Base-by-base conservation (phyloP, 2,329 filamentous ascomycete species). In the Hypoxylon sp. region DNA sequence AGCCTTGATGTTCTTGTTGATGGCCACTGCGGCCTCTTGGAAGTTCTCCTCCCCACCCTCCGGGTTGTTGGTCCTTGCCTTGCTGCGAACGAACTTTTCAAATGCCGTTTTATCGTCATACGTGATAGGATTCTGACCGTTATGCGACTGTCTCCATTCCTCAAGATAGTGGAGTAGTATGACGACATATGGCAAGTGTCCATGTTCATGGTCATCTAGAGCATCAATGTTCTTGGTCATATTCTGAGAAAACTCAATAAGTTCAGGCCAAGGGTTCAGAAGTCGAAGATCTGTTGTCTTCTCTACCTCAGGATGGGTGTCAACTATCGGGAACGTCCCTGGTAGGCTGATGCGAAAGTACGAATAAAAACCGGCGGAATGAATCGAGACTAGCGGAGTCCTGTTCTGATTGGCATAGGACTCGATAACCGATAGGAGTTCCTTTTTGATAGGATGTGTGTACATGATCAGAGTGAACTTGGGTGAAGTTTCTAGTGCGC, bases 31-130 rank as follows among this genome's bases (percentile, higher is more conserved):
- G 3, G 96, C 97, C 81, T 99, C 96, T 68, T 98, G 94, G 77
- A 94, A 99, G 79, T 99, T 99, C 82, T 99, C 96, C 78, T 99
- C 96, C 63, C 92, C 93, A 50, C 94, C 95, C 79, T 97, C 94
- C 0, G 93, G 80, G 64, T 90, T 97, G 73, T 91, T 83, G 56
- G 84, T 92, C 73, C 94, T 89, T 73, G 91, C 88, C 2, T 87
- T 89, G 5, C 85, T 84, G 10, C 89, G 84, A 1, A 99, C 89
- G 11, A 91, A 81, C 30, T 90, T 87, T 62, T 92, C 87, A 78
- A 99, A 98, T 13, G 90, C 90, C 6, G 86, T 90, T 83, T 99
- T 99, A 71, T 98, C 94, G 70, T 91, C 89, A 81, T 97, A 98
- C 2, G 85, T 91, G 10, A 84, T 84, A 3, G 96, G 96, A 40